phyloP scores from a whole-genome alignment of 805 yeast species.

The Soucietia sequanensis region DNA sequence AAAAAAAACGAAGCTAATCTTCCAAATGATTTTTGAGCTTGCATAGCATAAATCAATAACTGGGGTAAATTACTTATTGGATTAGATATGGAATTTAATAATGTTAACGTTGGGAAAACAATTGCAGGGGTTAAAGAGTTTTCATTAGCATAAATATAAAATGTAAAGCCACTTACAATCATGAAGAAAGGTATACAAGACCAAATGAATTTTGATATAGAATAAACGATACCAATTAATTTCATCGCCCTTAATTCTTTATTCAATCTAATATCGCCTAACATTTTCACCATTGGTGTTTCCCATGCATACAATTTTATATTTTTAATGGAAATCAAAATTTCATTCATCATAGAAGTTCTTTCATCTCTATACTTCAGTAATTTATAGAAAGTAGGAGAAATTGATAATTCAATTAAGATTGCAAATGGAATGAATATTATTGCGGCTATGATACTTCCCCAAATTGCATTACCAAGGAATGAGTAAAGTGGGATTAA shows the following conservation, averaged over 20 bases:
- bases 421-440: slow-evolving; percentile 17
- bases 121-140: slow-evolving; percentile 22
- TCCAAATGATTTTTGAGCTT: slow-evolving; percentile 14
- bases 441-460: slow-evolving; percentile 16
- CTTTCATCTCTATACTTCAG: slow-evolving; percentile 20
- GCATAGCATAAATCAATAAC: slow-evolving; percentile 4
- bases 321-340: slow-evolving; percentile 20
- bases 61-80: not conserved
- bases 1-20: slow-evolving; percentile 13
- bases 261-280: slow-evolving; percentile 18
- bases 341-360: slow-evolving; percentile 20
- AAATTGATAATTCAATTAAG: slow-evolving; percentile 14
- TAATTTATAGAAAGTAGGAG: slow-evolving; percentile 10
- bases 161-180: slow-evolving; percentile 19
- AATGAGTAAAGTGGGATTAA: slow-evolving; percentile 19
- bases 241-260: slow-evolving; percentile 16
- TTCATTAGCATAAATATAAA: slow-evolving; percentile 15
- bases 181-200: slow-evolving; percentile 22
- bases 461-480: slow-evolving; percentile 20
- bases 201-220: slow-evolving; percentile 20
- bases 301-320: slow-evolving; percentile 29
- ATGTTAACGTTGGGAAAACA: slow-evolving; percentile 26
- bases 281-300: slow-evolving; percentile 18
- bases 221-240: slow-evolving; percentile 12
- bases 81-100: slow-evolving; percentile 10